Base-by-base conservation (phyloP, 1,284 basidiomycete genomes). In the Apiotrichum akiyoshidainum region DNA sequence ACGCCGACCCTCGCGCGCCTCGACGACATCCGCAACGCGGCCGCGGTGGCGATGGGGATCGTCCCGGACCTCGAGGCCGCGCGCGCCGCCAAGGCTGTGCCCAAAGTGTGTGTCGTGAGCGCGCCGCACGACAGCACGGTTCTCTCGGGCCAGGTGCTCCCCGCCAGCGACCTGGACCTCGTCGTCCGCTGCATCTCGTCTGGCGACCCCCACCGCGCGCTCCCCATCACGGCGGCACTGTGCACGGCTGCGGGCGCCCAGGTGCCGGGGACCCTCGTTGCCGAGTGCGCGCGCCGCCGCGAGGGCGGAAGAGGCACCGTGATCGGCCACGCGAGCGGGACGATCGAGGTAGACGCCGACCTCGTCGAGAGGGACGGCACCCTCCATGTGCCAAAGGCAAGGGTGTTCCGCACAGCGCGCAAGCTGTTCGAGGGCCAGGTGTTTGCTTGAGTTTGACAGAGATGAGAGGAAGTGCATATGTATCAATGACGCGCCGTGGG, bases 171-270 rank as follows among this genome's bases (percentile, higher is more conserved):
- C 9, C 79, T 80, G 8, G 83, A 87, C 65, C 79, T 89, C 48
- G 78, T 79, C n/a, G 78, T 86, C 12, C 81, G 85, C 54, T 84
- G 87, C 1, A 80, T 85, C 37, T 87, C 86, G 0, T 88, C 88
- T 84, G 86, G 86, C 2, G 83, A 85, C 2, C 78, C 85, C 7
- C 87, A 89, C 72, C 85, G 85, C 65, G 85, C 87, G 0, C 82
- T 89, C 0, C 87, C 87, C 1, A 87, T 88, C 84, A 89, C 87
- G 0, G 83, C 88, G 1, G 87, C 85, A 0, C 79, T 88, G 16
- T 87, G 86, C 65, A 80, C 87, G 5, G 87, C 86, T 0, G 86
- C 87, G 6, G 86, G 87, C 0, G 80, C 83, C 1, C 79, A 81
- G 46, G 75, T 85, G 7, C 64, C 79, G 12, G 82, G 81, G 0